phyloP scores from a whole-genome alignment of 108 stramenopile species.

The Nitzschia sp. region DNA sequence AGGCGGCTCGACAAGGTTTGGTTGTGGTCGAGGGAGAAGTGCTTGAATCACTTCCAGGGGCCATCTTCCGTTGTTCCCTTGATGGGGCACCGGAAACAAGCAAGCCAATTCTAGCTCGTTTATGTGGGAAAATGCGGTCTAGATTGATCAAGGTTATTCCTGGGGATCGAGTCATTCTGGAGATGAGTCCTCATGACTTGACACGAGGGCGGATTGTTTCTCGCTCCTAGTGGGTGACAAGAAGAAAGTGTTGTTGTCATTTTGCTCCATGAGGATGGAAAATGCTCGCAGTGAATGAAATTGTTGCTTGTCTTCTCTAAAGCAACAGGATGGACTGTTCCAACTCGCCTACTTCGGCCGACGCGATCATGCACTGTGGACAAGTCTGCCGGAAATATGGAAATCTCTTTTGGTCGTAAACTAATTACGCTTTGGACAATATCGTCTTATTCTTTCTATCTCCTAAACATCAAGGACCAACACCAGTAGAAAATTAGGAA shows the following conservation, averaged over 20 bases:
- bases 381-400: too few species aligned
- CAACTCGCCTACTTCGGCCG: too few species aligned
- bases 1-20: too few species aligned
- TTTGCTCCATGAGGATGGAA: too few species aligned
- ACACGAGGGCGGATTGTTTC: slow-evolving; percentile 93
- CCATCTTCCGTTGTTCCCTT: slow-evolving; percentile 89
- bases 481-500: slow-evolving; percentile 1
- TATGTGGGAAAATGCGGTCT: slow-evolving; percentile 92
- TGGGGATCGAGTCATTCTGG: slow-evolving; percentile 89
- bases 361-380: too few species aligned
- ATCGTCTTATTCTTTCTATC: background rate
- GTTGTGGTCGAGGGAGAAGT: slow-evolving; percentile 58
- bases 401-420: too few species aligned
- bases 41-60: slow-evolving; percentile 86
- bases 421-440: too few species aligned
- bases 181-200: slow-evolving; percentile 92
- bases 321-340: too few species aligned
- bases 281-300: too few species aligned
- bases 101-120: slow-evolving; percentile 82
- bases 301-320: too few species aligned
- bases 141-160: slow-evolving; percentile 91
- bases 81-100: slow-evolving; percentile 81
- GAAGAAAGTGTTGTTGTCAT: too few species aligned
- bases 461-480: background rate
- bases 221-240: slow-evolving; percentile 21